Base-by-base conservation (phyloP, 2,329 filamentous ascomycete genomes). In the Metarhizium anisopliae region DNA sequence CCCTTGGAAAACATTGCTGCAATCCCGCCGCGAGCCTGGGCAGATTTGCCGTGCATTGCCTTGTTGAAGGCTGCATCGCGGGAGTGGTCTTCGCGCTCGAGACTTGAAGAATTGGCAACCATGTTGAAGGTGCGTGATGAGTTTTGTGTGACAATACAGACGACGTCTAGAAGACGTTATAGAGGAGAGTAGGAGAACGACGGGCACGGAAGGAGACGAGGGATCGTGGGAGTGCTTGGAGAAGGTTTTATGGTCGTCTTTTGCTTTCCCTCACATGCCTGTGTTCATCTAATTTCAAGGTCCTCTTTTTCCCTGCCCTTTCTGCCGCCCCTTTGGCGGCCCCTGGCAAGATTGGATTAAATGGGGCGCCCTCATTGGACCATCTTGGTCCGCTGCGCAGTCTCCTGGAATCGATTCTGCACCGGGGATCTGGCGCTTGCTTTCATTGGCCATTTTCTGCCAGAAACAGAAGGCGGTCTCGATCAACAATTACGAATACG, bases 21-120 rank as follows among this genome's bases (percentile, higher is more conserved):
- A 65, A 96, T 82, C 63, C 90, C 89, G 67, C 87, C 89, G 56
- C 79, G 74, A 49, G 83, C 82, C 68, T 85, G 73, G 52, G 89
- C 78, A 54, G 89, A 90, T 59, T 71, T 72, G 67, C 81, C 90
- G 74, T 96, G 92, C 78, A 96, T 79, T 62, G 84, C 89, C 76
- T 90, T 89, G 80, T 90, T 92, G 81, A 96, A 96, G 63, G 83
- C 87, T 61, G 90, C 89, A 87, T 96, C 91, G 64, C 91, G 90
- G 68, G 75, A 70, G 72, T 92, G 87, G 71, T 96, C 84, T 76
- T 96, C 90, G 67, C 78, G 76, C 80, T 95, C 90, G 70, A 96
- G 86, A 58, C 67, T 64, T 55, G 64, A 64, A 56, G 61, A 63
- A 56, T 72, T 69, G 56, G 69, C 63, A 62, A 73, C 70, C 75